Base-by-base conservation (phyloP, 495 filamentous ascomycete genomes). In the Daldinia concentrica region DNA sequence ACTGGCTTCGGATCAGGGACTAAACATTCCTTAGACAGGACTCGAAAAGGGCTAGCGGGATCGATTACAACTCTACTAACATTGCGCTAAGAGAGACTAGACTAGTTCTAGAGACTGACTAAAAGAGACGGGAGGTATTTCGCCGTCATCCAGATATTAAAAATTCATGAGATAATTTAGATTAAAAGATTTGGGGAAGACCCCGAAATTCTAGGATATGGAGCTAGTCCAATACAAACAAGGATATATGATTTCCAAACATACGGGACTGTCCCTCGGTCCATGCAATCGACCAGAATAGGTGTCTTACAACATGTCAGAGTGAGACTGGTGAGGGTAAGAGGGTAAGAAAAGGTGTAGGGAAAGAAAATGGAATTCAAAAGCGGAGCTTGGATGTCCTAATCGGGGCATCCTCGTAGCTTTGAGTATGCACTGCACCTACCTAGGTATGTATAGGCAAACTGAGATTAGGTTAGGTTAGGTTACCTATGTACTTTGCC, bases 111-210 rank as follows among this genome's bases (percentile, higher is more conserved):
- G 60, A 17, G 50, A 62, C 64, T 62, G 55, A 56, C 24, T 50
- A 52, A 59, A 58, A 22, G 41, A 58, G 62, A 73, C 66, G 71
- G 71, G 71, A 69, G 37, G 41, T 73, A 73, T 73, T 66, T 69
- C 71, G 62, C 71, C 71, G 66, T 69, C 39, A 63, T 58, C 34
- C 57, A 62, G 58, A 73, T 73, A 73, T 69, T 66, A 59, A 24
- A 69, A 65, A 50, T 58, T 59, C 54, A 55, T 62, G 70, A 66
- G 65, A 56, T 48, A 48, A 29, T 45, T 45, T 65, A 69, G 48
- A 65, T 73, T 68, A 64, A 43, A 62, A 54, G 57, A 60, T 69
- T 54, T 48, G 48, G 65, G 61, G 41, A 66, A 55, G 62, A 63
- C 61, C 71, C 71, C 60, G 56, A 63, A 56, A 69, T 69, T 15